phyloP scores from a whole-genome alignment of 2,329 filamentous ascomycete genomes.

The Trichophyton benhamiae region DNA sequence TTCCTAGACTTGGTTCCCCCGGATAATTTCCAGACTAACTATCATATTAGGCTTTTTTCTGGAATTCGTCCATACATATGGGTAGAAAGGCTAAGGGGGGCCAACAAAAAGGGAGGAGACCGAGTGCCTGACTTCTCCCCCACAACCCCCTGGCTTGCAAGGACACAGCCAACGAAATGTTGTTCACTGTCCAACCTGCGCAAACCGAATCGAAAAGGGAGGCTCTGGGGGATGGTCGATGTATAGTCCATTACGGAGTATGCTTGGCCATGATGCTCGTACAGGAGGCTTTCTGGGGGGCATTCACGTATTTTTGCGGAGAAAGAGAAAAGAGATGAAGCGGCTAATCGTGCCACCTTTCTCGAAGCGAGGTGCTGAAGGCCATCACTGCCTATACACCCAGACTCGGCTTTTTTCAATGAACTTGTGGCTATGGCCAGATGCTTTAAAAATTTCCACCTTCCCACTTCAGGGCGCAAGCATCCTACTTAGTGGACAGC shows the following conservation, averaged over 20 bases:
- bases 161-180: not conserved
- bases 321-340: not conserved
- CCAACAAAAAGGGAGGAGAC: not conserved
- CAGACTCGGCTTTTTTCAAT: not conserved
- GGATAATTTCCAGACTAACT: not conserved
- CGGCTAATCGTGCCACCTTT: not conserved
- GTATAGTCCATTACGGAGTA: not conserved
- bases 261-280: not conserved
- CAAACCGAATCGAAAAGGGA: not conserved
- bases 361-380: not conserved
- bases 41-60: slow-evolving; percentile 1
- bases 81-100: not conserved
- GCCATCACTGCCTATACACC: not conserved
- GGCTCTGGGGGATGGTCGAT: not conserved
- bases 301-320: not conserved
- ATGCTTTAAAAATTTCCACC: not conserved
- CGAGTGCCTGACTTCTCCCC: not conserved
- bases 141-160: not conserved
- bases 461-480: not conserved
- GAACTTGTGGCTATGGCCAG: not conserved
- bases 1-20: slow-evolving; percentile 1
- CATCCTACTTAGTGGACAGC: not conserved
- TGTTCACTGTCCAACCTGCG: not conserved
- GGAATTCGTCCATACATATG: slow-evolving; percentile 3
- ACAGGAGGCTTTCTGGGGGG: not conserved